Conservation (phyloP, 495 filamentous ascomycete species). For the Neurospora pannonica region DNA sequence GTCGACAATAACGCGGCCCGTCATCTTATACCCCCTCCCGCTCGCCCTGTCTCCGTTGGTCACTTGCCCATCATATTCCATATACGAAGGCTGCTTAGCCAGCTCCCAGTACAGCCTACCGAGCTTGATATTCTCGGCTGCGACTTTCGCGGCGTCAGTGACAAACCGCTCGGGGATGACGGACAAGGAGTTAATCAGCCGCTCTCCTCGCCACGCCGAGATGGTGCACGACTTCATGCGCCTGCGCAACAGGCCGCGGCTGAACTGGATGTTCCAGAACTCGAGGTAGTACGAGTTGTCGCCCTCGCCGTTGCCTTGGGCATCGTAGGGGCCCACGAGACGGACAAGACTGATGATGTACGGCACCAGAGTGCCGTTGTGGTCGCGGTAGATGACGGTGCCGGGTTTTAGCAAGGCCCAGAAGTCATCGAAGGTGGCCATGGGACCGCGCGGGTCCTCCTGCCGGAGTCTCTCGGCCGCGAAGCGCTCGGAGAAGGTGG, state of each 20-base stretch:
- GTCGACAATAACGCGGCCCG: slow-evolving; percentile 31
- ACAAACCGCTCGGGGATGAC: slow-evolving; percentile 28
- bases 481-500: slow-evolving; percentile 16
- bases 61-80: slow-evolving; percentile 25
- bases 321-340: background rate
- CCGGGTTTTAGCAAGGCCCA: slow-evolving; percentile 31
- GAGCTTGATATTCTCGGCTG: slow-evolving; percentile 18
- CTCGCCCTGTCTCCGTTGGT: slow-evolving; percentile 1
- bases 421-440: slow-evolving; percentile 27
- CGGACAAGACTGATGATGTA: slow-evolving; percentile 20
- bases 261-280: slow-evolving; percentile 28
- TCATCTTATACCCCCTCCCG: slow-evolving; percentile 12
- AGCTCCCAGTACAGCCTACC: slow-evolving; percentile 32
- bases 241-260: slow-evolving; percentile 15
- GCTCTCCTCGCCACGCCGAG: slow-evolving; percentile 23
- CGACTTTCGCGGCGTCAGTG: slow-evolving; percentile 10
- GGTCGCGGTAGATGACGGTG: slow-evolving; percentile 23
- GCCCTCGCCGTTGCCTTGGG: background rate
- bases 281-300: slow-evolving; percentile 14
- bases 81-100: slow-evolving; percentile 25
- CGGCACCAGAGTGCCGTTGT: slow-evolving; percentile 20
- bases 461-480: slow-evolving; percentile 19
- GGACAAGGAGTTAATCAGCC: slow-evolving; percentile 20
- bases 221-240: slow-evolving; percentile 20
- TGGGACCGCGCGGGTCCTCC: slow-evolving; percentile 15